Evolutionary conservation across 1,284 basidiomycete species (phyloP).

Genomic region (Caloboletus inedulis): DNA sequence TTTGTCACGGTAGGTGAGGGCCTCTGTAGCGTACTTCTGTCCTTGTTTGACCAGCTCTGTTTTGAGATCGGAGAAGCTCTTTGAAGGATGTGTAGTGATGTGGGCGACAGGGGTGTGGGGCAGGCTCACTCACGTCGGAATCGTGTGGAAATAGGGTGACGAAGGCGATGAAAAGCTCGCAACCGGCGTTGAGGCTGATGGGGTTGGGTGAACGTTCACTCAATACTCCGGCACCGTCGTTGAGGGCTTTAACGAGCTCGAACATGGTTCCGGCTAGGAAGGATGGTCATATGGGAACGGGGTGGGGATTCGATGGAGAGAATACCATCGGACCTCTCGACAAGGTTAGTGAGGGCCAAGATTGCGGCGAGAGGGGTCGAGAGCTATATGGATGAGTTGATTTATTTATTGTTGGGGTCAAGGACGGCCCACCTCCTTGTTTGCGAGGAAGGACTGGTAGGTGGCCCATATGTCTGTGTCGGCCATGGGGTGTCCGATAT

Average conservation of each 20-base stretch:
- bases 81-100: constrained; percentile 10
- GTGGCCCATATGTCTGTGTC: constrained; percentile 47
- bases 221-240: constrained; percentile 69
- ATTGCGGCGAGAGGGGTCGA: constrained; percentile 89
- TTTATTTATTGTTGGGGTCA: too few species aligned
- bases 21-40: constrained; percentile 71
- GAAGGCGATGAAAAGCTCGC: constrained; percentile 86
- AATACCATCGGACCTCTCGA: constrained; percentile 68
- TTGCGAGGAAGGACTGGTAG: constrained; percentile 52
- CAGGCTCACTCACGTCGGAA: constrained; percentile 55
- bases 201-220: constrained; percentile 69
- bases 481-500: constrained; percentile 12
- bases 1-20: constrained; percentile 84
- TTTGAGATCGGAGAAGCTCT: constrained; percentile 83
- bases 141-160: constrained; percentile 85
- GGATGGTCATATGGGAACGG: constrained; percentile 12
- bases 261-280: constrained; percentile 79
- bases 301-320: neutral
- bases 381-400: constrained; percentile 45
- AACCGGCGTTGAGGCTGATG: constrained; percentile 85
- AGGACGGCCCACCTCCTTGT: constrained; percentile 55
- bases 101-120: constrained; percentile 12
- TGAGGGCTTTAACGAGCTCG: constrained; percentile 81
- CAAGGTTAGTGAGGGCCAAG: constrained; percentile 73
- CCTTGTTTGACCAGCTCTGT: constrained; percentile 78